Percentiles rank a stretch among this genome's conserved stretches.
Conservation (phyloP, 441 rosid genomes). For the Melastoma candidum region DNA sequence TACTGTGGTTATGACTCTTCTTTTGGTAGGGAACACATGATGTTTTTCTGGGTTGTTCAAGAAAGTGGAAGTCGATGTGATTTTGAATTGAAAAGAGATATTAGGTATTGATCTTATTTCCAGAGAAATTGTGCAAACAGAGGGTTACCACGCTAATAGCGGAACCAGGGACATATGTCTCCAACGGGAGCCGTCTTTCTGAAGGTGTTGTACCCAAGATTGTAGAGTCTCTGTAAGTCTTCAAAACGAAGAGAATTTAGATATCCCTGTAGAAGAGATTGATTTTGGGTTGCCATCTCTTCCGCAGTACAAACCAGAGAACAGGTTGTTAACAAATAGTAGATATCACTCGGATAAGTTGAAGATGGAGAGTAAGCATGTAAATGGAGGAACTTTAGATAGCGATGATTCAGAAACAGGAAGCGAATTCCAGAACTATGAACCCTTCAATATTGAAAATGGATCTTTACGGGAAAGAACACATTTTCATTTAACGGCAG, state of each 20-base stretch:
- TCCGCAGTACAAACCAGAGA: slow-evolving; percentile 18
- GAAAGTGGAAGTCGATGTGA: no score
- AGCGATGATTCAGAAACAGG: slow-evolving; percentile 22
- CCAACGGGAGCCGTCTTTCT: slow-evolving; percentile 35
- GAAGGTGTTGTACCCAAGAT: slow-evolving; percentile 27
- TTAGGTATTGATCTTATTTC: slow-evolving; percentile 16
- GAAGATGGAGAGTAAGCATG: slow-evolving; percentile 36
- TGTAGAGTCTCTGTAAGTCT: slow-evolving; percentile 16
- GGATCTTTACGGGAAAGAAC: slow-evolving; percentile 29
- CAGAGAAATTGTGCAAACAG: slow-evolving; percentile 12
- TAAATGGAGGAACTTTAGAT: slow-evolving; percentile 31
- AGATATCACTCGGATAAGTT: slow-evolving; percentile 15
- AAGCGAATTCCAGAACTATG: slow-evolving; percentile 29
- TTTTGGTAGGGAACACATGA: no score
- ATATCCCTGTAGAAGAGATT: slow-evolving; percentile 19
- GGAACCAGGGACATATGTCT: slow-evolving; percentile 19
- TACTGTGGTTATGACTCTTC: no score
- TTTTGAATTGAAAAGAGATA: slow-evolving; percentile 21
- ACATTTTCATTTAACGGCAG: slow-evolving; percentile 23
- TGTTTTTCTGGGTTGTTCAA: no score
- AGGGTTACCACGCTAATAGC: slow-evolving; percentile 12
- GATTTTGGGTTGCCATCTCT: slow-evolving; percentile 30
- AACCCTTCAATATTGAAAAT: slow-evolving; percentile 61
- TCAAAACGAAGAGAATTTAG: slow-evolving; percentile 12
- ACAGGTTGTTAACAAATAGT: slow-evolving; percentile 17